Conservation (phyloP, 1,139 yeast genomes). For the Chernovozyma sophiae-reginae region DNA sequence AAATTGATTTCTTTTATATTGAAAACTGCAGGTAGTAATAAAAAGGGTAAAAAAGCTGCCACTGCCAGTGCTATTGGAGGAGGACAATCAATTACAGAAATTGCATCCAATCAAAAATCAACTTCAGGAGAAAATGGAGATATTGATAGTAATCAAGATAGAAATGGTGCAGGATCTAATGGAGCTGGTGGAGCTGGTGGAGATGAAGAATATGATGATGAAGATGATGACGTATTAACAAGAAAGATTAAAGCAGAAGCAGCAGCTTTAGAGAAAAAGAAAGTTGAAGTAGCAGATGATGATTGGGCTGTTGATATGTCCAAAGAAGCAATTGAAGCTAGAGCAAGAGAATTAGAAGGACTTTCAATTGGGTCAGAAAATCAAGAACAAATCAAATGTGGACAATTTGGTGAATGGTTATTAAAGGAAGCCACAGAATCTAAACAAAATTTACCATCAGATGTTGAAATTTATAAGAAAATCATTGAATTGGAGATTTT, state of each 20-base stretch:
- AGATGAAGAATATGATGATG: conserved; percentile 21
- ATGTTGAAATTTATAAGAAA: conserved; percentile 89
- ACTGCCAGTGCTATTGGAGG: conserved; percentile 94
- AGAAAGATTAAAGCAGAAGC: conserved; percentile 85
- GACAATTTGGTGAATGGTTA: conserved; percentile 90
- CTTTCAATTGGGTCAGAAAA: conserved; percentile 30
- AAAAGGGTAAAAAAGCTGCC: conserved; percentile 67
- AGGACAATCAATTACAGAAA: conserved; percentile 73
- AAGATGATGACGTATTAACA: conserved; percentile 74
- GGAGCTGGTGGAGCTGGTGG: conserved; percentile 22
- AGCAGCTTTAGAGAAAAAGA: conserved; percentile 52
- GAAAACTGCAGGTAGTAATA: conserved; percentile 64
- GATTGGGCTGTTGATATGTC: conserved; percentile 99
- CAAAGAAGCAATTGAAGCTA: conserved; percentile 91
- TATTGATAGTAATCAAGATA: conserved; percentile 21
- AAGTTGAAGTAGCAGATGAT: conserved; percentile 72
- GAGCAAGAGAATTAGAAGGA: conserved; percentile 84
- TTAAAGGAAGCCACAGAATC: conserved; percentile 49
- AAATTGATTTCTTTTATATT: conserved; percentile 81
- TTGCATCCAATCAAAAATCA: conserved; percentile 59
- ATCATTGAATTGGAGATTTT: conserved; percentile 75
- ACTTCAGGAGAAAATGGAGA: conserved; percentile 24
- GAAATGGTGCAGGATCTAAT: neutral
- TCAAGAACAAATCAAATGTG: conserved; percentile 47
- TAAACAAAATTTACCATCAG: conserved; percentile 63